Conservation (phyloP, 2,329 filamentous ascomycete species). For the Botrytis pseudocinerea region DNA sequence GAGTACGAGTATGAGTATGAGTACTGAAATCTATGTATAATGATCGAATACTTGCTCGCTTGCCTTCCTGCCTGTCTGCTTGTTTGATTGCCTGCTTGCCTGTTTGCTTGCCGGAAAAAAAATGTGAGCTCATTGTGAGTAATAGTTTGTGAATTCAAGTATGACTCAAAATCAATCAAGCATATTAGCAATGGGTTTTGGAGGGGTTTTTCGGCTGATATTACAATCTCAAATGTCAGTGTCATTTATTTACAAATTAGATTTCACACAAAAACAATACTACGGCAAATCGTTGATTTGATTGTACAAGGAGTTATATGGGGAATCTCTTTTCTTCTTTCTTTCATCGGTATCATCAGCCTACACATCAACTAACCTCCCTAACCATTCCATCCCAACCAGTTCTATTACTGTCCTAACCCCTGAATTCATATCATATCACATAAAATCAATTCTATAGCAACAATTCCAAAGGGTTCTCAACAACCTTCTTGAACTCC, state of each 20-base stretch:
- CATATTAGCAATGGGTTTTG: not conserved
- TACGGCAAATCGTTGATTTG: slow-evolving; percentile 8
- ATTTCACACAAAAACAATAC: not conserved
- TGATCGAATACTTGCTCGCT: not conserved
- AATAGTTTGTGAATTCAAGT: not conserved
- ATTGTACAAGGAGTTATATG: slow-evolving; percentile 30
- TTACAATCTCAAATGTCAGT: not conserved
- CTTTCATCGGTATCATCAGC: slow-evolving; percentile 25
- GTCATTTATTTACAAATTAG: not conserved
- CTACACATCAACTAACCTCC: slow-evolving; percentile 15
- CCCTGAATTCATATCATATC: slow-evolving; percentile 19
- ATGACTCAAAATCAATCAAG: not conserved
- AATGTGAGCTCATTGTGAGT: not conserved
- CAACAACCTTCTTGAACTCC: slow-evolving; percentile 95
- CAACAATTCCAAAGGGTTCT: slow-evolving; percentile 94
- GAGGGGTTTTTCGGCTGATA: not conserved
- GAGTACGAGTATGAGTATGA: not conserved
- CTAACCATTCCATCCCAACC: not conserved
- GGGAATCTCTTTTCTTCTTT: slow-evolving; percentile 31
- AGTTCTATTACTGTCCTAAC: not conserved
- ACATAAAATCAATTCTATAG: slow-evolving; percentile 53
- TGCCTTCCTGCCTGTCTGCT: not conserved
- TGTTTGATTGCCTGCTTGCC: too few relatives aligned
- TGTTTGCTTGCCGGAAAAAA: not conserved
- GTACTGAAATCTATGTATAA: not conserved